phyloP scores from a whole-genome alignment of 495 filamentous ascomycete species.

The Penicillium cosmopolitanum region DNA sequence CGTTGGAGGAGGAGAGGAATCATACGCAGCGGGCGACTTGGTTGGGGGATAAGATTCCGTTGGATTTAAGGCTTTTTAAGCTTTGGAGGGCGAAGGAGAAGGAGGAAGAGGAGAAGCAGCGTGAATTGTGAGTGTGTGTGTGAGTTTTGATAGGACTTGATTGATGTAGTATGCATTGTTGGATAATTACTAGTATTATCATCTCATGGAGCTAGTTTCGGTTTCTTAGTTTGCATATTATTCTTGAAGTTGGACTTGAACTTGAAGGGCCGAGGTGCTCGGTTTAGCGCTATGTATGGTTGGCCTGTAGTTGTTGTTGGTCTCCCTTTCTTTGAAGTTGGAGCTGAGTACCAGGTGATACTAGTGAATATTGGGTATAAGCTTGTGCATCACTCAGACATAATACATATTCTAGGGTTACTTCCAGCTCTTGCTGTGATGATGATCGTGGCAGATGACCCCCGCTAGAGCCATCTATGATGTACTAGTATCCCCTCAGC shows the following conservation, averaged over 20 bases:
- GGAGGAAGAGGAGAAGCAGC: slow-evolving; percentile 21
- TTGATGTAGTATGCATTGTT: background rate
- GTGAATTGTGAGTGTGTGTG: slow-evolving; percentile 7
- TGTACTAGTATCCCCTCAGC: background rate
- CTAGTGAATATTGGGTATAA: too few species aligned
- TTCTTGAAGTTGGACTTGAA: background rate
- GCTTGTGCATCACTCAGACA: too few species aligned
- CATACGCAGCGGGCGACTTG: slow-evolving; percentile 83
- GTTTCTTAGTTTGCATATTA: background rate
- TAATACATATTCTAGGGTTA: background rate
- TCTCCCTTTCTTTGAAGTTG: background rate
- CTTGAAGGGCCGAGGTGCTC: too few species aligned
- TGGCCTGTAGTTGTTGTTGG: too few species aligned
- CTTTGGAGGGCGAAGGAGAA: slow-evolving; percentile 36
- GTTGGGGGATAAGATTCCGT: slow-evolving; percentile 74
- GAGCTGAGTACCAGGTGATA: background rate
- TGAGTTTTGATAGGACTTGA: background rate
- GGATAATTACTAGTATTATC: background rate
- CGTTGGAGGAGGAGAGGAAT: slow-evolving; percentile 57
- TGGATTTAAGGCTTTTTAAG: slow-evolving; percentile 69
- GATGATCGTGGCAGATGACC: slow-evolving; percentile 15
- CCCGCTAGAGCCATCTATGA: background rate
- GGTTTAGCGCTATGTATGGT: too few species aligned
- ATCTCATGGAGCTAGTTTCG: background rate
- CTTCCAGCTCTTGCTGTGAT: background rate